Percentiles rank a stretch among this genome's conserved stretches.
Evolutionary conservation across 2,329 filamentous ascomycete species (phyloP).

Genomic region (Sordariomycetes sp.): DNA sequence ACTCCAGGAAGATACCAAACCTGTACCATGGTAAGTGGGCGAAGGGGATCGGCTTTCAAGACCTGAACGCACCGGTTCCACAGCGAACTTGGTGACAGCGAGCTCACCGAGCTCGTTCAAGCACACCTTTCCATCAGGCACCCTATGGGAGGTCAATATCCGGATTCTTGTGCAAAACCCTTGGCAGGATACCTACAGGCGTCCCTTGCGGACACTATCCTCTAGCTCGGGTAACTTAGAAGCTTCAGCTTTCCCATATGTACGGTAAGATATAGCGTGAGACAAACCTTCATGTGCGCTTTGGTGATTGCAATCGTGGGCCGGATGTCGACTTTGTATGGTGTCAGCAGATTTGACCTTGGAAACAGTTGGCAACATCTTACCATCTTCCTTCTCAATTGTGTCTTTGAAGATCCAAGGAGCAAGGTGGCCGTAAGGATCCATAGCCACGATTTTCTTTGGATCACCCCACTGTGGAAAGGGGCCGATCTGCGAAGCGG

Average conservation of each 20-base stretch:
- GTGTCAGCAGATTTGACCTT: not conserved
- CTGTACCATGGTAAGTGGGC: conserved; percentile 15
- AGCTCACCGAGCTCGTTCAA: conserved; percentile 80
- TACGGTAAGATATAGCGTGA: not conserved
- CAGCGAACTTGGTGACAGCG: conserved; percentile 91
- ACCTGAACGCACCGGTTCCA: conserved; percentile 90
- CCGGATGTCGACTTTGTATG: conserved; percentile 61
- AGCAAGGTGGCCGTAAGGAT: conserved; percentile 81
- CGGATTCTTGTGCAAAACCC: not conserved
- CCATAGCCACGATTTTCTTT: conserved; percentile 97
- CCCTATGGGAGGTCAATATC: conserved; percentile 22
- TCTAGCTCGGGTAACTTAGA: conserved; percentile 79
- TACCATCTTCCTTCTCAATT: conserved; percentile 65
- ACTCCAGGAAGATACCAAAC: conserved; percentile 81
- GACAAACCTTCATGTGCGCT: conserved; percentile 71
- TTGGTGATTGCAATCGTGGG: conserved; percentile 89
- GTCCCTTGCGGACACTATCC: conserved; percentile 72
- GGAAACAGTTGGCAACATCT: conserved; percentile 6
- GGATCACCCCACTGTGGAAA: conserved; percentile 83
- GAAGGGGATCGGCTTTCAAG: too few relatives aligned
- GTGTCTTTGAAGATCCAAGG: conserved; percentile 76
- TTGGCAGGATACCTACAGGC: conserved; percentile 46
- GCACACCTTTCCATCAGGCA: conserved; percentile 80
- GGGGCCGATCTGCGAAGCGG: conserved; percentile 79
- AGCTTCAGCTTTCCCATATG: not conserved